phyloP scores from a whole-genome alignment of 192 early-diverging fungal species.

The Umbelopsis sp. region DNA sequence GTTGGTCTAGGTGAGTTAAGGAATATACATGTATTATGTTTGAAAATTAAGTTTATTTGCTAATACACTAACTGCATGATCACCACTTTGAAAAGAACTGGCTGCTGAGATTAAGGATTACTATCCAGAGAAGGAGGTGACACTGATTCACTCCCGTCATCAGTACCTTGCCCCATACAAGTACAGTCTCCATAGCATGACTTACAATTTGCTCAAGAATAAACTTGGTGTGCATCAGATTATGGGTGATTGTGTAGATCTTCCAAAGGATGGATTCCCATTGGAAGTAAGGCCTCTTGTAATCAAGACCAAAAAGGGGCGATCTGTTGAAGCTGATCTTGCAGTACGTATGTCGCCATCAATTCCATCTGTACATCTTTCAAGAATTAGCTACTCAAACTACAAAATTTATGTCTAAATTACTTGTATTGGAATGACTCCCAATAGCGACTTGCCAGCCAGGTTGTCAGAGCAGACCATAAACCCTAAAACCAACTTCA shows the following conservation, averaged over 20 bases:
- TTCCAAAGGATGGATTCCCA: constrained; percentile 63
- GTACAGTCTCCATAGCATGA: constrained; percentile 53
- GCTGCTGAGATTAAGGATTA: constrained; percentile 72
- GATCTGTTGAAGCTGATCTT: constrained; percentile 45
- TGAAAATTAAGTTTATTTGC: background rate
- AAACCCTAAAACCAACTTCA: constrained; percentile 54
- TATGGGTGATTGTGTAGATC: constrained; percentile 47
- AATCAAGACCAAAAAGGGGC: constrained; percentile 46
- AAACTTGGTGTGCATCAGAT: constrained; percentile 44
- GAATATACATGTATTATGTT: no score
- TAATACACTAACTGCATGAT: background rate
- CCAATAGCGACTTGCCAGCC: constrained; percentile 64
- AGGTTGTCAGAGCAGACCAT: constrained; percentile 55
- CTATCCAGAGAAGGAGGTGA: constrained; percentile 62
- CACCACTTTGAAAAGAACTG: constrained; percentile 46
- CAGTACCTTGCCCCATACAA: constrained; percentile 63
- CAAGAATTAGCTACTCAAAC: no score
- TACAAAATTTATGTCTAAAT: constrained; percentile 51
- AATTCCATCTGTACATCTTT: background rate
- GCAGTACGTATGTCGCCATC: constrained; percentile 31
- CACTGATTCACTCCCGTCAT: constrained; percentile 62
- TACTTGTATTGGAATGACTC: constrained; percentile 72
- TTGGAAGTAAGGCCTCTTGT: constrained; percentile 48
- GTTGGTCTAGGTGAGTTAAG: constrained; percentile 55
- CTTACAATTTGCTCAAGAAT: constrained; percentile 52